Evolutionary conservation across 2,329 filamentous ascomycete species (phyloP), one percentile per base, ranked within the genome.

Genomic region (Mollisiaceae sp.): DNA sequence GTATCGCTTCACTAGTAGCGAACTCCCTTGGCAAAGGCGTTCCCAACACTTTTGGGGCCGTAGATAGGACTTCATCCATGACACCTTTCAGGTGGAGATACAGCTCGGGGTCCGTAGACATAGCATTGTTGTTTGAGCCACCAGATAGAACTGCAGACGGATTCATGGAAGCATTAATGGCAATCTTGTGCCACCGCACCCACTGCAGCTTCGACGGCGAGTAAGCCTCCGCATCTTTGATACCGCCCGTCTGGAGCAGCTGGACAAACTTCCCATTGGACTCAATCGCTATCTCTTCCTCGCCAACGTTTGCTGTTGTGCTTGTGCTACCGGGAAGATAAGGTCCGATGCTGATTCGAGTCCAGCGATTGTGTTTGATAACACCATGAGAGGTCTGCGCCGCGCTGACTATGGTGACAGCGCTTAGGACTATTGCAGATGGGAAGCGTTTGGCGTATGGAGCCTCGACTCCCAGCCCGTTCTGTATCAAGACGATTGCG

Each of bases 141-240:
- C 88, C 87, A 0, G 85, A 86, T 0, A 92, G 82, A 8, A 92
- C 89, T 1, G 89, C 87, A 0, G 86, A 89, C 0, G 90, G 89
- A 78, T 92, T 92, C 83, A 92, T 90, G 60, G 88, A 86, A 0
- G 89, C 88, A 76, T 92, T 92, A 80, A 92, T 91, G 72, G 88
- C 89, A 67, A 92, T 85, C 77, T 92, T 92, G 77, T 92, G 89
- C 90, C 90, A 92, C 27, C 90, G 82, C 20, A 92, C 85, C 50
- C 87, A 84, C 77, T 92, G 90, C 55, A 92, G 80, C 66, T 87
- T 89, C 38, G 87, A 79, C 75, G 91, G 88, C 56, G 85, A 82
- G 71, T 89, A 87, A 8, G 84, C 79, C 67, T 88, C 85, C 5
- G 88, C 87, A 76, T 92, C 90, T 65, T 83, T 83, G 69, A 92